Evolutionary conservation across 1,139 yeast genomes (phyloP), one percentile per base, ranked within the genome.

Genomic region (Suhomyces maxii): DNA sequence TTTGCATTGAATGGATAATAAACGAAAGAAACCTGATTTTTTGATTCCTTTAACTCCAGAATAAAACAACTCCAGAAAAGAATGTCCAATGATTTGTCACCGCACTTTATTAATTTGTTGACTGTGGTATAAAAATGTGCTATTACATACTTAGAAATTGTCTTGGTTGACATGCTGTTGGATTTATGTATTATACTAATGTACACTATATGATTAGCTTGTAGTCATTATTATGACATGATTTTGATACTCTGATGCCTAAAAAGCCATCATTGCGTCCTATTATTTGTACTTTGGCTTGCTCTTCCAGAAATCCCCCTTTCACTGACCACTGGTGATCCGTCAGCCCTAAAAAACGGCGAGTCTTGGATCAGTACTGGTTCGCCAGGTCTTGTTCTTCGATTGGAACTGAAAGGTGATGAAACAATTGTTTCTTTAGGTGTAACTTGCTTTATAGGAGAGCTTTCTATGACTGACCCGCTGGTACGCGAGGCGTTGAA

Each of bases 361-460:
- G 76, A 68, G 11, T 63, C 64, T 37, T 53, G 57, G 5, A 65
- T 44, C 1, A 66, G 58, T 3, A 67, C 55, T 1, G 73, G 74
- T 12, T 69, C 73, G 2, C 77, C 77, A 1, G 77, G 77, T 45
- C 58, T 58, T 13, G 49, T 55, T 32, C 52, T 49, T 34, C 42
- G 46, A 8, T 44, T 42, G 7, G 55, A 45, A 7, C 43, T 40
- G 3, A 42, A 28, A 0, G 69, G 68, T 1, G 70, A 64, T 3
- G 64, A 55, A 8, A 47, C 42, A 1, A 53, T 40, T 10, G 13
- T 35, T 23, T 46, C 46, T 30, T 42, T 37, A n/a, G 49, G 46
- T 2, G 46, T 47, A 11, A 18, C 37, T 11, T 37, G 35, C 5
- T 34, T 40, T 6, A 41, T 7, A 9, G 47, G 47, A 6, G 47